Conservation (phyloP, 2,329 filamentous ascomycete genomes). For the Knufia petricola region DNA sequence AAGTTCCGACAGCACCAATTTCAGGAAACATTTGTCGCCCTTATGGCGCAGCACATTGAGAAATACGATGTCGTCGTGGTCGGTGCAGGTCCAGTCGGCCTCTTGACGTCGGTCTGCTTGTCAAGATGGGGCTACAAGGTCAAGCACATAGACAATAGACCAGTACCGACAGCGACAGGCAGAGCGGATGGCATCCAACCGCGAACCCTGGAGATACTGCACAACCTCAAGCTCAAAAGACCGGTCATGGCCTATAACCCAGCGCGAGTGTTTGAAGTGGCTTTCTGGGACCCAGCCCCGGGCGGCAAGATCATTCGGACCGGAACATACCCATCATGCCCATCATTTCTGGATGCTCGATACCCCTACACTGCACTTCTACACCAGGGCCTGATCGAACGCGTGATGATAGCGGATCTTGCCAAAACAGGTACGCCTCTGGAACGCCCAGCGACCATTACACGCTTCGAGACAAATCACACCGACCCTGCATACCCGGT, state of each 20-base stretch:
- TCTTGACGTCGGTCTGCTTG: slow-evolving; percentile 78
- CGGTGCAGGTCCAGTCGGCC: slow-evolving; percentile 78
- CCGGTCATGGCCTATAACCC: slow-evolving; percentile 80
- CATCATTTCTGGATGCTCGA: slow-evolving; percentile 62
- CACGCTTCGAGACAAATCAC: slow-evolving; percentile 51
- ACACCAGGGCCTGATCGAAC: slow-evolving; percentile 54
- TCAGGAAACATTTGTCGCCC: neutral
- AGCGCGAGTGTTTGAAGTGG: slow-evolving; percentile 68
- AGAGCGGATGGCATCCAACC: slow-evolving; percentile 89
- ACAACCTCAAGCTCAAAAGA: slow-evolving; percentile 82
- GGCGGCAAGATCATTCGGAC: slow-evolving; percentile 50
- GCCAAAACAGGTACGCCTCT: slow-evolving; percentile 48
- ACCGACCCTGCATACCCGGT: slow-evolving; percentile 64
- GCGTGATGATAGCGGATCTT: slow-evolving; percentile 53
- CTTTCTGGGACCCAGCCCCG: slow-evolving; percentile 53
- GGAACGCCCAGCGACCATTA: slow-evolving; percentile 53
- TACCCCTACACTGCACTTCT: slow-evolving; percentile 55
- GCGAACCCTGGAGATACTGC: slow-evolving; percentile 72
- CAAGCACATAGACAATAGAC: slow-evolving; percentile 86
- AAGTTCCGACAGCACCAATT: no score
- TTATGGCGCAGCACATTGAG: slow-evolving; percentile 13
- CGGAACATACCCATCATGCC: slow-evolving; percentile 75
- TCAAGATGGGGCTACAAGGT: slow-evolving; percentile 90
- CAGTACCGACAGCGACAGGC: slow-evolving; percentile 74
- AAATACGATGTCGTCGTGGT: slow-evolving; percentile 61